Evolutionary conservation across 495 filamentous ascomycete genomes (phyloP), one percentile per base, ranked within the genome.

Genomic region (Darksidea phi): DNA sequence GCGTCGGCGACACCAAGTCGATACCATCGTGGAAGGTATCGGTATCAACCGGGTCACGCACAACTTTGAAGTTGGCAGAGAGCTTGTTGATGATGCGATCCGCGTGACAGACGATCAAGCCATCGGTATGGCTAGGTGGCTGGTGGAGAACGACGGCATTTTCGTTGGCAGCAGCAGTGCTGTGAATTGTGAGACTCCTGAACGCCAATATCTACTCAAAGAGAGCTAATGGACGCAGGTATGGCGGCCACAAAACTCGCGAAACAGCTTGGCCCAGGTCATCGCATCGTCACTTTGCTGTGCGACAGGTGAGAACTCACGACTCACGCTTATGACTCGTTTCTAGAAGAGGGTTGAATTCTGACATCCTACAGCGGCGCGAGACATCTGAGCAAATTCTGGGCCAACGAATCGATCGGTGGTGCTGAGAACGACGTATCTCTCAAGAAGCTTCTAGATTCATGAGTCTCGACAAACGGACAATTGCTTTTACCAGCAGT

Each of bases 1-100:
- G 13, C 78, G 94, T 46, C 77, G 94, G 32, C 78, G 94, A 61
- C 84, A 86, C 59, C 94, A 99, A 76, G 89, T 99, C 38, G 94
- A 99, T 76, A 91, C 88, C 3, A 89, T 99, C 59, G 89, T 99
- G 6, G 94, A 99, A 72, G 94, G 94, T 0, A 91, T 99, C 67
- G 94, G 94, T 0, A 89, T 97, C 67, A 99, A 95, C 70, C 82
- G 94, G 1, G 78, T 96, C 12, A 97, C 94, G 15, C 84, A 84
- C 43, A 99, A 97, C 66, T 92, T 97, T 61, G 89, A 95, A 70
- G 88, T 83, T 36, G 95, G 92, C 0, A 80, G 89, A 62, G 82
- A 87, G 58, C 68, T 96, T 42, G 81, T 99, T 47, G 89, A 96
- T 70, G 90, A 96, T 75, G 93, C 94, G 12, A 84, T 97, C 7